phyloP scores from a whole-genome alignment of 495 filamentous ascomycete genomes.

The Platismatia glauca region DNA sequence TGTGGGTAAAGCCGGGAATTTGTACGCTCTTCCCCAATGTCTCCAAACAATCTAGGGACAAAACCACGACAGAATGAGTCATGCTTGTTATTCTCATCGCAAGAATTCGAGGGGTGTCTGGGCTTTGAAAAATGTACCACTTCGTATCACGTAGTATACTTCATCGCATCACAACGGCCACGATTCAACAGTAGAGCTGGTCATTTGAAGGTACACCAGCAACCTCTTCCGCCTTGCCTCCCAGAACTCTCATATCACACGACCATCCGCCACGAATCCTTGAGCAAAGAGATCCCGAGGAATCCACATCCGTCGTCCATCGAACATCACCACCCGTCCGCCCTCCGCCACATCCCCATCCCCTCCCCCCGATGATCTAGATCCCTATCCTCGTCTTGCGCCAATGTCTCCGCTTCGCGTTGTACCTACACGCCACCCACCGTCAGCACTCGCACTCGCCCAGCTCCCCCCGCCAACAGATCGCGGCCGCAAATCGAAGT shows the following conservation, averaged over 20 bases:
- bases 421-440: constrained; percentile 60
- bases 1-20: neutral
- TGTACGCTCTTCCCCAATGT: neutral
- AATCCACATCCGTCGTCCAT: constrained; percentile 4
- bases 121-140: neutral
- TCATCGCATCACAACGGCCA: neutral
- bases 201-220: neutral
- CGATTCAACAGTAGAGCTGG: neutral
- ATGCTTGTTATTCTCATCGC: neutral
- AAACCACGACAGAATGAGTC: neutral
- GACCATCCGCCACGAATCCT: neutral
- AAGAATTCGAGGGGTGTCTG: neutral
- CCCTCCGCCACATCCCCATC: neutral
- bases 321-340: neutral
- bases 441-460: constrained; percentile 16
- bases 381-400: constrained; percentile 99
- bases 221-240: neutral
- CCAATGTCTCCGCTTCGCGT: constrained; percentile 99
- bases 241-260: neutral
- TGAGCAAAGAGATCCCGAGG: neutral
- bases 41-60: neutral
- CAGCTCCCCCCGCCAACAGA: neutral
- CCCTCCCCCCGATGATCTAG: constrained; percentile 41
- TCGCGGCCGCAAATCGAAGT: neutral
- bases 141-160: neutral